A percentile compares a stretch with the other conserved stretches of the same genome.
phyloP scores from a whole-genome alignment of 163 green algal species.

The Trebouxiophyceae sp. region DNA sequence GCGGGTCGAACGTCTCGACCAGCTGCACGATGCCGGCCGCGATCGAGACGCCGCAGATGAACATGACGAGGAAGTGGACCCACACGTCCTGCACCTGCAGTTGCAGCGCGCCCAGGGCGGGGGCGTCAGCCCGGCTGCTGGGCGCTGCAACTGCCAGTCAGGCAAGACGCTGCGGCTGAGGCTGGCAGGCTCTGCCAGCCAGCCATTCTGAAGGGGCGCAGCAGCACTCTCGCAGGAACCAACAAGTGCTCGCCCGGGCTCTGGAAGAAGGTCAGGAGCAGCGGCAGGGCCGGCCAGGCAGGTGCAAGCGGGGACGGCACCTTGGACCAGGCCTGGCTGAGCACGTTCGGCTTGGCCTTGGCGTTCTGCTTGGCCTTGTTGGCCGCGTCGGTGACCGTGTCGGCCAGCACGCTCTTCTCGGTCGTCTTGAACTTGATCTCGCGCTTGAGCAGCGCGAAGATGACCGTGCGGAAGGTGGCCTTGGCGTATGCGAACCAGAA shows the following conservation, averaged over 20 bases:
- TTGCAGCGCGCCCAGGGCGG: no score
- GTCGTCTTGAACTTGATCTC: slow-evolving; percentile 12
- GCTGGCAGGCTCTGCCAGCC: no score
- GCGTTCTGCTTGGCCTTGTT: slow-evolving; percentile 1
- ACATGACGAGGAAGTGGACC: slow-evolving; percentile 1
- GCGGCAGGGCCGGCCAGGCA: no score
- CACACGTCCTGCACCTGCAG: neutral
- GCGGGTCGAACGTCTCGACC: neutral
- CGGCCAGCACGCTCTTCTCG: slow-evolving; percentile 4
- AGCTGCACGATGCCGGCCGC: neutral
- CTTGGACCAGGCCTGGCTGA: neutral
- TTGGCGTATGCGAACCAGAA: slow-evolving; percentile 12
- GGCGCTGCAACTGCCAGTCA: no score
- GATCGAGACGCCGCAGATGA: neutral
- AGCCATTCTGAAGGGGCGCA: no score
- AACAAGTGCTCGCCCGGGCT: neutral
- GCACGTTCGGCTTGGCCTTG: neutral
- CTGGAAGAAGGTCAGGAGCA: no score
- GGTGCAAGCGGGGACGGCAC: no score
- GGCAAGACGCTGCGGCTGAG: no score
- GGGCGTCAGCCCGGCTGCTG: no score
- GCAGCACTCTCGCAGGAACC: no score
- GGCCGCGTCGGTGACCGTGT: neutral
- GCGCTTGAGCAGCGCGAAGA: neutral
- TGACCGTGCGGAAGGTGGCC: slow-evolving; percentile 1